Base-by-base conservation (phyloP, 2,329 filamentous ascomycete species). In the Cryphonectria radicalis region DNA sequence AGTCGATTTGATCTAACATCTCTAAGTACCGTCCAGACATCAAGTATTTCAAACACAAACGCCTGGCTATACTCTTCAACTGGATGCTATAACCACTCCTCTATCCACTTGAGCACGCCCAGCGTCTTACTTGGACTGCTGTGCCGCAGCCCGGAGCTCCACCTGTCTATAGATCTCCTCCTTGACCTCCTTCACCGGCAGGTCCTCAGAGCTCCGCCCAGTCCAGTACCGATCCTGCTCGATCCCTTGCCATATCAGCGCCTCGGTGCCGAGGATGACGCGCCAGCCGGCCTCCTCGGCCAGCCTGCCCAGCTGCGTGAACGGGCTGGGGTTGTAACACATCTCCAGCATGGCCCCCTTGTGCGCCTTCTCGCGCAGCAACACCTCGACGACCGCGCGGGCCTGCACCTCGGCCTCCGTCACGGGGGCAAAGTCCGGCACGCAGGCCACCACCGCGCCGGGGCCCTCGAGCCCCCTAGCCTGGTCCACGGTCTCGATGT, bases 261-360 rank as follows among this genome's bases (percentile, higher is more conserved):
- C 91, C 82, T 94, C 92, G 0, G 92, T 93, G 0, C 92, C 92
- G 7, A 93, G 79, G 35, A 94, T 91, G 0, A 94, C 89, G 80
- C 90, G 87, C 92, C 92, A 94, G 0, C 90, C 90, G 13, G 84
- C 84, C 3, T 82, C 80, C 76, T 88, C 85, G 0, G 90, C 88
- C 59, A 94, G 76, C 60, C 84, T 86, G 0, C 88, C 89, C 65
- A 94, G 87, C 74, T 87, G 84, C 0, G 93, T 95, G 79, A 88
- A 90, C 0, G 91, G 90, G 3, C 85, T 83, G 0, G 93, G 93
- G 78, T 94, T 93, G 79, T 95, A 95, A 83, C 92, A 94, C 92
- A 95, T 95, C 80, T 95, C 92, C 72, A 95, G 79, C 70, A 95
- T 88, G 8, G 89, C 89, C 8, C 91, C 92, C 80, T 91, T 91